Evolutionary conservation across 163 green algal genomes (phyloP).

Genomic region (Scenedesmus sp.): DNA sequence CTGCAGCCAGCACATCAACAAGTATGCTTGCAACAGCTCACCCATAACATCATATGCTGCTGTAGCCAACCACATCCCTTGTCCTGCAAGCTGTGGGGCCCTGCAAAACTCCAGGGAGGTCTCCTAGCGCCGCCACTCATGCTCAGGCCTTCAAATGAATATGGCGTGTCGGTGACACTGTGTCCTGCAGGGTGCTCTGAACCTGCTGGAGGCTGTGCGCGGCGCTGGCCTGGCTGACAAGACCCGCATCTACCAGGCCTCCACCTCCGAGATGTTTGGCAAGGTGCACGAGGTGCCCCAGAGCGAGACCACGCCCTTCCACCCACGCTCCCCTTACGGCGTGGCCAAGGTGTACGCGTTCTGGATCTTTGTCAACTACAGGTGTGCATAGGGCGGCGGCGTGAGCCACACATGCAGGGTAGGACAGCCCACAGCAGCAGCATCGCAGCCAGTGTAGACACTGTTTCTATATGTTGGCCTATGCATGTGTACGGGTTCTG

Average conservation of each 20-base stretch:
- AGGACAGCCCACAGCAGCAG: not conserved
- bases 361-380: conserved; percentile 79
- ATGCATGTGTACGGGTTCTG: not conserved
- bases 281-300: conserved; percentile 82
- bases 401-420: too few relatives aligned
- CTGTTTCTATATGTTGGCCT: not conserved
- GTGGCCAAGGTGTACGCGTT: conserved; percentile 85
- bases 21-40: not conserved
- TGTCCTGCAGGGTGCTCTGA: conserved; percentile 58
- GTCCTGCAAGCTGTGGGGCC: not conserved
- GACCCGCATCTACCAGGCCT: conserved; percentile 84
- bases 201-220: conserved; percentile 78
- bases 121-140: not conserved
- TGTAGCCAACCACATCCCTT: not conserved
- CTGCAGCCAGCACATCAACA: not conserved
- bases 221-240: conserved; percentile 53
- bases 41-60: not conserved
- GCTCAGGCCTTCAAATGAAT: not conserved
- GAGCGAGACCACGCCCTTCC: conserved; percentile 82
- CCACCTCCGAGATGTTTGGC: conserved; percentile 88
- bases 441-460: not conserved
- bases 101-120: not conserved
- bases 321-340: conserved; percentile 84
- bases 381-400: conserved; percentile 38
- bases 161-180: not conserved